Base-by-base conservation (phyloP, 805 yeast species). In the Sugiyamaella boreocaroliniensis region DNA sequence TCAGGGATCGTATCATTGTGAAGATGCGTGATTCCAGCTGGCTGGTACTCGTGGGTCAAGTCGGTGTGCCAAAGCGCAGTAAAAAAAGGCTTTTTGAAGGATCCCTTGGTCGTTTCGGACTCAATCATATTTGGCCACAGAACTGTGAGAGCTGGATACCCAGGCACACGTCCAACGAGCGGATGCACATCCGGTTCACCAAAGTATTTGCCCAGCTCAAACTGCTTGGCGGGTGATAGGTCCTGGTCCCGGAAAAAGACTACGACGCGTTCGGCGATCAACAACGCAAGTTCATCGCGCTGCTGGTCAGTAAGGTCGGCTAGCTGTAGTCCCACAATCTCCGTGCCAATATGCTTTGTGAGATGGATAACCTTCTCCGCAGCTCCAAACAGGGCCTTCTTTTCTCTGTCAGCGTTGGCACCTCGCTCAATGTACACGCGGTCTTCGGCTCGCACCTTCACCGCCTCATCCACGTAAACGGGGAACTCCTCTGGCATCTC, bases 1-100 rank as follows among this genome's bases (percentile, higher is more conserved):
- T 61, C 61, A 5, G 81, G 80, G 29, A 76, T 71, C 16, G 78
- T 69, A 58, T 79, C 80, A 61, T 75, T 70, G 58, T 78, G 79
- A 58, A 81, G 69, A 55, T 75, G 77, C 3, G 85, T 79, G 57
- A 75, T 68, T 20, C 80, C 81, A 2, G 84, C 77, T 5, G 84
- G 83, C 52, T 77, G 78, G 47, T 70, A 68, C 67, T 80, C 84
- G 59, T 79, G 82, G 43, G 75, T 75, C 50, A 80, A 70, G 61
- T 79, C 83, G 8, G 81, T 72, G 68, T 79, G 83, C 78, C 79
- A 77, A 15, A 61, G 64, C 16, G 69, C 62, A 43, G 63, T 66
- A 43, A 61, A 69, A 49, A 60, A 59, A n/a, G 55, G 55, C 16
- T 55, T 48, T 49, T 53, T 62, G 50, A 56, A 50, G 43, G 43